Percentiles rank a stretch among this genome's conserved stretches.
phyloP scores from a whole-genome alignment of 805 yeast genomes.

The Kluyveromyces starmeri region DNA sequence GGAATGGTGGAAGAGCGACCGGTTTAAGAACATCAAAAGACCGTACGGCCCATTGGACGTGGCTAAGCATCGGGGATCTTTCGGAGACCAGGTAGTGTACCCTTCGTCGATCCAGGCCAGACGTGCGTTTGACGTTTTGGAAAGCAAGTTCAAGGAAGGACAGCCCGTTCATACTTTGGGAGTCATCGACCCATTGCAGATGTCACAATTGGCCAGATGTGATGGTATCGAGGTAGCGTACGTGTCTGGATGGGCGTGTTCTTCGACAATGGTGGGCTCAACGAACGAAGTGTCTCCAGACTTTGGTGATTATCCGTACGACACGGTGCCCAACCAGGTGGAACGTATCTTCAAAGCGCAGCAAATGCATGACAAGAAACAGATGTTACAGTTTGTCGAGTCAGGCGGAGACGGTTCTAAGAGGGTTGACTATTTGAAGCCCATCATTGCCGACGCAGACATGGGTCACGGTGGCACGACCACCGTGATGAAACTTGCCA shows the following conservation, averaged over 20 bases:
- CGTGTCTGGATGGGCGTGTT: conserved; percentile 57
- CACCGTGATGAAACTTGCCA: conserved; percentile 56
- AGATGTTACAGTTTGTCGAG: conserved; percentile 31
- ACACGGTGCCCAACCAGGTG: conserved; percentile 61
- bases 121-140: conserved; percentile 39
- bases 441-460: conserved; percentile 60
- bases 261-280: conserved; percentile 42
- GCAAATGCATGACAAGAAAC: conserved; percentile 45
- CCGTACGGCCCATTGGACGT: conserved; percentile 46
- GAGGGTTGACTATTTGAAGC: conserved; percentile 44
- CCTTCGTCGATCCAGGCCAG: conserved; percentile 46
- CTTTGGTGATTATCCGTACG: conserved; percentile 61
- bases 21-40: conserved; percentile 40
- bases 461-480: conserved; percentile 60
- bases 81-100: conserved; percentile 30
- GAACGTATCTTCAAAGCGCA: conserved; percentile 52
- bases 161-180: conserved; percentile 52
- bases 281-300: conserved; percentile 60
- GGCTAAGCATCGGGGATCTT: conserved; percentile 44
- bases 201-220: conserved; percentile 43
- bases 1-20: conserved; percentile 42
- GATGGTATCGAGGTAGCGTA: conserved; percentile 43
- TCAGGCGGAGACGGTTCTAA: conserved; percentile 11
- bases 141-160: conserved; percentile 32
- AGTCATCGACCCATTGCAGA: conserved; percentile 53